Evolutionary conservation across 495 filamentous ascomycete species (phyloP).

Genomic region (Echria macrotheca): DNA sequence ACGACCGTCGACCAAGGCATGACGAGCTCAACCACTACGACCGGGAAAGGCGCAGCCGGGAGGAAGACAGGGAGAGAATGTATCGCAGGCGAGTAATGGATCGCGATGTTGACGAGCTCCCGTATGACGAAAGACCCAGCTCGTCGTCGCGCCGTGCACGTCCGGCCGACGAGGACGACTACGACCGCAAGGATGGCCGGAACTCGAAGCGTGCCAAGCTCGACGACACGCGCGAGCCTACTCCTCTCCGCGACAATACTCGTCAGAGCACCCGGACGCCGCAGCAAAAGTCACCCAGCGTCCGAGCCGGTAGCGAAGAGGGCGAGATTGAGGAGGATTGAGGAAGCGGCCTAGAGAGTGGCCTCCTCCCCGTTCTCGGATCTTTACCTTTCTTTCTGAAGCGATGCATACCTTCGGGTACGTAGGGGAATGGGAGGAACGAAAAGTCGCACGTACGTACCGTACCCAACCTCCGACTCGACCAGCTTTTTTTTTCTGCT

Average conservation of each 20-base stretch:
- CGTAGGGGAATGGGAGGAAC: too few species aligned
- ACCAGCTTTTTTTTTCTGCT: too few species aligned
- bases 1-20: conserved; percentile 17
- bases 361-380: too few species aligned
- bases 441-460: too few species aligned
- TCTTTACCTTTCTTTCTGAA: too few species aligned
- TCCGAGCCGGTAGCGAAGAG: conserved; percentile 89
- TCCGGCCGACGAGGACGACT: conserved; percentile 75
- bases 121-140: conserved; percentile 76
- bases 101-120: conserved; percentile 70
- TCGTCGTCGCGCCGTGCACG: conserved; percentile 57
- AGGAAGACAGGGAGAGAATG: conserved; percentile 76
- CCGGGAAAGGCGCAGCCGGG: conserved; percentile 70
- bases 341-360: conserved; percentile 15
- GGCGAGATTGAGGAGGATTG: conserved; percentile 95
- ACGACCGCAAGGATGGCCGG: conserved; percentile 22
- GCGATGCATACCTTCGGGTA: too few species aligned
- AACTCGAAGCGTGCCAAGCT: conserved; percentile 51
- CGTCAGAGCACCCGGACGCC: conserved; percentile 51
- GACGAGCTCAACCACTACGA: conserved; percentile 45
- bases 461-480: too few species aligned
- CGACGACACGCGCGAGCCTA: conserved; percentile 56
- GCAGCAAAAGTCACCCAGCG: conserved; percentile 48
- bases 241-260: conserved; percentile 48
- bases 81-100: conserved; percentile 81